These are phyloP conservation scores for Rusavskia elegans DNA, from an alignment of 495 filamentous ascomycete species.

Conservation along the genomic window DNA sequence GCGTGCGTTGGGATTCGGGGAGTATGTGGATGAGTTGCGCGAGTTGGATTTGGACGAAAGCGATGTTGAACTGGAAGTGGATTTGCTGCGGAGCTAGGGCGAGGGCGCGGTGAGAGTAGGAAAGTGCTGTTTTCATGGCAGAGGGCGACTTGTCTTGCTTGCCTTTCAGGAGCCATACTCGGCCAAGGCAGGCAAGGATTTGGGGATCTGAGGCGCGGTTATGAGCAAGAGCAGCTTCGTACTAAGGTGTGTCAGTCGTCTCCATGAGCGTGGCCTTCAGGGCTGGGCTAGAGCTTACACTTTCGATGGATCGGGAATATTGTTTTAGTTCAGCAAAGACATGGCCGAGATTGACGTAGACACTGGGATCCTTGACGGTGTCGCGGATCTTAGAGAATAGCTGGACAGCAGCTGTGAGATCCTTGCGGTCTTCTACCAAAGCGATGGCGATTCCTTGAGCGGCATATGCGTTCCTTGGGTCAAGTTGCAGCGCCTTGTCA, in stretches of 20 bases:
- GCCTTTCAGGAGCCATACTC: constrained; percentile 82
- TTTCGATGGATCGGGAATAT: constrained; percentile 77
- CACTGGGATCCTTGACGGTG: constrained; percentile 68
- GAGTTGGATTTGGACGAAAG: constrained; percentile 89
- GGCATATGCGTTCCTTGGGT: constrained; percentile 85
- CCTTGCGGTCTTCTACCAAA: constrained; percentile 81
- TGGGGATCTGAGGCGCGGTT: constrained; percentile 63
- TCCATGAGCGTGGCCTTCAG: too few species aligned
- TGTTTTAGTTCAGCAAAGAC: constrained; percentile 80
- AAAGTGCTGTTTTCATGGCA: constrained; percentile 74
- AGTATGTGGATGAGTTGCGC: constrained; percentile 65
- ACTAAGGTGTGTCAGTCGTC: constrained; percentile 24
- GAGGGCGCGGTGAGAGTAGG: constrained; percentile 75
- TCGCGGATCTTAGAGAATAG: constrained; percentile 81
- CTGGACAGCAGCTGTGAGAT: constrained; percentile 60
- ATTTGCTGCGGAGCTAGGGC: constrained; percentile 64
- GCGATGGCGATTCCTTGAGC: constrained; percentile 93
- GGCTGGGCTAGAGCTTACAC: constrained; percentile 21
- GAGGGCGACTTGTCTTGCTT: constrained; percentile 62
- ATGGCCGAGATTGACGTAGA: constrained; percentile 85
- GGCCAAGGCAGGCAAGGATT: constrained; percentile 79
- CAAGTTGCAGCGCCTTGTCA: constrained; percentile 87
- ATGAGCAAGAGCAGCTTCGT: constrained; percentile 76
- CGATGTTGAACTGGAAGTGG: constrained; percentile 93
- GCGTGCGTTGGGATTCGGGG: constrained; percentile 54